Conservation (phyloP, 768 basidiomycete genomes). For the Podaxis pistillaris region DNA sequence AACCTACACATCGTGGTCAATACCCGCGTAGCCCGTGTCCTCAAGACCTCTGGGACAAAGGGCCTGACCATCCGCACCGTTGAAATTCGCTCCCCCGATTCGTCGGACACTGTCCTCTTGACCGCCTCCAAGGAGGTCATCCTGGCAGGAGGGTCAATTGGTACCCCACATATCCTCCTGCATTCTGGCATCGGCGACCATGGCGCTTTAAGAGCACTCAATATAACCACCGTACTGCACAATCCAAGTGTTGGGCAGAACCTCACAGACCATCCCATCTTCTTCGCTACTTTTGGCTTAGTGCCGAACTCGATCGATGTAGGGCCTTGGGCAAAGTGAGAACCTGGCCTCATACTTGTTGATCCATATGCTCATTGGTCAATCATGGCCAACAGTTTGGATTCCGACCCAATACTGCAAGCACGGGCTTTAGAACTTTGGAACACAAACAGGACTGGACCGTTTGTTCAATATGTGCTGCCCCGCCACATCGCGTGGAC, state of each 20-base stretch:
- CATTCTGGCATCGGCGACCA: conserved; percentile 20
- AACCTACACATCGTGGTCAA: conserved; percentile 31
- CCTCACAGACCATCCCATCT: conserved; percentile 24
- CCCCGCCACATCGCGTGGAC: conserved; percentile 13
- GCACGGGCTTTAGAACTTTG: conserved; percentile 13
- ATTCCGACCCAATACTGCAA: neutral
- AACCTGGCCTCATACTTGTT: neutral
- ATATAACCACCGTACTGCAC: conserved; percentile 24
- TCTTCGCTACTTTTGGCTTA: neutral
- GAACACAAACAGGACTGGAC: conserved; percentile 15
- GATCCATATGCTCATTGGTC: neutral
- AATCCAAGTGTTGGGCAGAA: conserved; percentile 29
- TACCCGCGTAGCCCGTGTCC: conserved; percentile 24
- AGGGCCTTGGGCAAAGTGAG: conserved; percentile 11
- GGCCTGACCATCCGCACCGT: conserved; percentile 9
- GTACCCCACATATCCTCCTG: conserved; percentile 19
- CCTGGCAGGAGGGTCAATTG: conserved; percentile 16
- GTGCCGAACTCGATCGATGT: conserved; percentile 6
- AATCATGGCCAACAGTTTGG: neutral
- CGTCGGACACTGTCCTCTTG: conserved; percentile 1
- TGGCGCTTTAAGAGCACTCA: conserved; percentile 12
- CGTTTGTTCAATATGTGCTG: neutral
- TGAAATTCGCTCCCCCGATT: conserved; percentile 7
- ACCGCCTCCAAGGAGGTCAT: conserved; percentile 24
- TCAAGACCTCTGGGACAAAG: neutral